Percentiles rank a stretch among this genome's conserved stretches.
These are phyloP conservation scores for Kodamaea lidongshanica DNA, from an alignment of 805 yeast genomes.

Conservation along the genomic window DNA sequence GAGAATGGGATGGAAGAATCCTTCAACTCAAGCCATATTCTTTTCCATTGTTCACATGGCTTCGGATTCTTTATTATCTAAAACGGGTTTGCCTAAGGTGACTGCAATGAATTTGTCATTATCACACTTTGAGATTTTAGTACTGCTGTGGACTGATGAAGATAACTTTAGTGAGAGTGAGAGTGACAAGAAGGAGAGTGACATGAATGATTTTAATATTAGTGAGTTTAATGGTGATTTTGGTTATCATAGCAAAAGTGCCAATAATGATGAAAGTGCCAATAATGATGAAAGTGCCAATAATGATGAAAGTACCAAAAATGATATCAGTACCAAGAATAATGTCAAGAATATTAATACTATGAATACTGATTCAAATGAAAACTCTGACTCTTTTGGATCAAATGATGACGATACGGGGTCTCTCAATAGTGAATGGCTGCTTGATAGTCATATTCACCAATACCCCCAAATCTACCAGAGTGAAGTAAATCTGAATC, in stretches of 20 bases:
- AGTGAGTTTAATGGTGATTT: too few species aligned
- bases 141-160: slow-evolving; percentile 21
- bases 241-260: too few species aligned
- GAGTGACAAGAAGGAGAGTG: slow-evolving; percentile 1
- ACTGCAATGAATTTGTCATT: slow-evolving; percentile 26
- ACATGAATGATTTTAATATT: too few species aligned
- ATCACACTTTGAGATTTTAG: slow-evolving; percentile 23
- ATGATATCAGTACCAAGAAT: too few species aligned
- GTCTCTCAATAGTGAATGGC: too few species aligned
- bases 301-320: too few species aligned
- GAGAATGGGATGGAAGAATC: slow-evolving; percentile 27
- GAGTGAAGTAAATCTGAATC: not conserved
- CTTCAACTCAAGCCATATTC: slow-evolving; percentile 22
- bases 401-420: too few species aligned
- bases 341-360: too few species aligned
- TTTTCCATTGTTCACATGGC: slow-evolving; percentile 27
- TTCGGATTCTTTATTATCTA: slow-evolving; percentile 20
- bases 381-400: too few species aligned
- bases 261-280: too few species aligned
- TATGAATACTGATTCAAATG: too few species aligned
- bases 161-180: slow-evolving; percentile 2
- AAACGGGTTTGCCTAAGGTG: slow-evolving; percentile 24
- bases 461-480: not conserved
- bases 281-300: too few species aligned
- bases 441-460: not conserved